Evolutionary conservation across 2,329 filamentous ascomycete species (phyloP).

Genomic region (Cercospora zeae-maydis): DNA sequence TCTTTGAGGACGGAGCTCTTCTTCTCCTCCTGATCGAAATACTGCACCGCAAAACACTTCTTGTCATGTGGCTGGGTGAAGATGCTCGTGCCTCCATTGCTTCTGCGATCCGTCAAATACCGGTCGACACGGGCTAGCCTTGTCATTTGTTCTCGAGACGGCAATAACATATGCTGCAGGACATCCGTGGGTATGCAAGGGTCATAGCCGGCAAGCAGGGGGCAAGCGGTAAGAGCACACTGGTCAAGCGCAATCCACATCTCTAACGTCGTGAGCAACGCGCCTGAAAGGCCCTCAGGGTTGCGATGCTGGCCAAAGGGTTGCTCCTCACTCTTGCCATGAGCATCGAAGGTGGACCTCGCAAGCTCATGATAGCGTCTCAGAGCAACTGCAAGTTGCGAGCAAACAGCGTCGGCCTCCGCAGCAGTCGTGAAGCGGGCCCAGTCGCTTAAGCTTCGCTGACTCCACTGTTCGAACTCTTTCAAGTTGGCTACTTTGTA

Average conservation of each 20-base stretch:
- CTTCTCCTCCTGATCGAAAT: constrained; percentile 37
- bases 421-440: background rate
- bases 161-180: constrained; percentile 55
- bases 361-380: background rate
- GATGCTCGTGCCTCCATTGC: background rate
- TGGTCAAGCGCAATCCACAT: constrained; percentile 58
- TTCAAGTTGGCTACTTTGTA: constrained; percentile 9
- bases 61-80: background rate
- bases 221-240: constrained; percentile 42
- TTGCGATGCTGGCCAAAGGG: background rate
- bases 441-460: background rate
- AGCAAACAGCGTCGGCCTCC: background rate
- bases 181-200: constrained; percentile 50
- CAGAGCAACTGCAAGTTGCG: background rate
- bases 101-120: constrained; percentile 43
- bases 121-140: constrained; percentile 50
- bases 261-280: constrained; percentile 55
- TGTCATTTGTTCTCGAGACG: constrained; percentile 46
- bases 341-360: background rate
- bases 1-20: background rate
- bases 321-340: background rate
- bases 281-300: constrained; percentile 22
- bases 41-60: constrained; percentile 44
- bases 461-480: constrained; percentile 11
- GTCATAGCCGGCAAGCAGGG: constrained; percentile 50